Base-by-base conservation (phyloP, 257 asterid species). In the Echium plantagineum region DNA sequence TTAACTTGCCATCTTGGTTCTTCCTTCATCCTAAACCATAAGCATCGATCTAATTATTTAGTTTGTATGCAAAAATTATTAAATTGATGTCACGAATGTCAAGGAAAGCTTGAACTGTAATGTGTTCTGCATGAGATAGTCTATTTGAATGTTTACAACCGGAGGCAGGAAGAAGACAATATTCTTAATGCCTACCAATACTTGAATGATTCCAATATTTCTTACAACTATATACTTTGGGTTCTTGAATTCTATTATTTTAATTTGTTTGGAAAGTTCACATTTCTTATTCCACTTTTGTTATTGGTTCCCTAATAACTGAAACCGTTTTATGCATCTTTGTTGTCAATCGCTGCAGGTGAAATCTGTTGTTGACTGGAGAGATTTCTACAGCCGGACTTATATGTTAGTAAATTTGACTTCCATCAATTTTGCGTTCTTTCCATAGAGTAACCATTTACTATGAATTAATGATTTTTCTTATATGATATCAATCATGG, bases 281-380 rank as follows among this genome's bases (percentile, higher is more conserved):
- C 15, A 7, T 51, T 15, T 51, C 19, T 19, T 52, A n/a, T n/a
- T n/a, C n/a, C n/a, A n/a, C n/a, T 52, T 15, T 10, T 17, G 12
- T 17, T 42, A 12, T 42, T 42, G 2, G 49, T 21, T 42, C 28
- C 55, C 20, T 21, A 21, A 28, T 28, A 28, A 28, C 32, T 28
- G 32, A 42, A 47, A n/a, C 46, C 6, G 21, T 46, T 61, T 66
- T 21, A 21, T 64, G 20, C 18, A 26, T 21, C 48, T 10, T 35
- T 48, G 21, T 58, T 15, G 26, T 64, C 65, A 60, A 53, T 58
- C 19, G 65, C 31, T 74, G 54, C 66, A 90, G 97, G 95, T 90
- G 76, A 87, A 87, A 71, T 80, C 95, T 70, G 66, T 90, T 31
- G 91, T 87, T 72, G 96, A 83, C n/a, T 90, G 98, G 98, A 72